Evolutionary conservation across 2,329 filamentous ascomycete genomes (phyloP), one percentile per base, ranked within the genome.

Genomic region (Aciculosporium take): DNA sequence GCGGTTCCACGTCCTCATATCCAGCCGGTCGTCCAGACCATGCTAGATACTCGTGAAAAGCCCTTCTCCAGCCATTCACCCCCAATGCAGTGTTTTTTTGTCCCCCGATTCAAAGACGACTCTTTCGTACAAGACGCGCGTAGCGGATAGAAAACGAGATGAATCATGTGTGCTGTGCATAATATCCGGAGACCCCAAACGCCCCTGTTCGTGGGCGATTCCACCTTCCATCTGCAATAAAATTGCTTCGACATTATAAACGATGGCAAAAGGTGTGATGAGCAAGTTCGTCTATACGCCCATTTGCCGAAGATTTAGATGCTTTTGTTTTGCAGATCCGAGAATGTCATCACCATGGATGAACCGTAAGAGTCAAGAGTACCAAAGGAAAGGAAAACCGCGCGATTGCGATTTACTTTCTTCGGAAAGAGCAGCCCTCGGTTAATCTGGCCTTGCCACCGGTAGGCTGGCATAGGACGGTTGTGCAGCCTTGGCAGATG

Each of bases 361-460:
- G 58, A 67, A 64, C 60, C 60, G 55, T 64, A 62, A 62, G 62
- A 65, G 60, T 66, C 66, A 63, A 67, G 59, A 66, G 54, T 63
- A 66, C 60, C 61, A 61, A 24, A 61, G 63, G 57, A 56, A 68
- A 64, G 61, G 62, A 61, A 68, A 66, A 57, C 61, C 61, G 65
- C 58, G 50, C 21, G 54, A 54, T 57, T 53, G 55, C 61, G 68
- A 62, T 85, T 73, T 96, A 98, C 89, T 98, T 98, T 77, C 88
- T 88, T 76, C 91, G 83, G 86, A 98, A 98, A 66, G 91, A 96
- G 85, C 91, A 98, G 68, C 91, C 91, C 82, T 98, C 91, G 54
- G 91, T 98, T 64, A 98, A 77, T 68, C 91, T 79, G 65, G 91
- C 91, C 80, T 98, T 98, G 64, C 91, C 91, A 80, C 91, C 91